Percentiles rank a stretch among this genome's conserved stretches.
Conservation (phyloP, 495 filamentous ascomycete species). For the Lophiostoma macrostomum region DNA sequence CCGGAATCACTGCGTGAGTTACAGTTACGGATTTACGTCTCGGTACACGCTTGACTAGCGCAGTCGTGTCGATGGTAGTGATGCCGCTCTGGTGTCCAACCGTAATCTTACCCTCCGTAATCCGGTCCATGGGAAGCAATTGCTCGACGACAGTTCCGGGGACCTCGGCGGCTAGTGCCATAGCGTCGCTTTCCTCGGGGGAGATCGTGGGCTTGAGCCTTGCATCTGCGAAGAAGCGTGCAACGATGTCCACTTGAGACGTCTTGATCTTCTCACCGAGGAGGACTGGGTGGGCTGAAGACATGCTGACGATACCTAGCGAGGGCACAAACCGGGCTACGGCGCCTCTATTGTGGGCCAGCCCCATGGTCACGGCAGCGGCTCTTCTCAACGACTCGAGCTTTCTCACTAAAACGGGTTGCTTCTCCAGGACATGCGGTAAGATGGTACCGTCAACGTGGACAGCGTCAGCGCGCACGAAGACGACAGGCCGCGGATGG, state of each 20-base stretch:
- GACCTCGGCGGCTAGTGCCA: slow-evolving; percentile 56
- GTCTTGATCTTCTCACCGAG: slow-evolving; percentile 34
- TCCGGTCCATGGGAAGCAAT: slow-evolving; percentile 29
- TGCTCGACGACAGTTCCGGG: slow-evolving; percentile 38
- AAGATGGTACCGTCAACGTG: slow-evolving; percentile 50
- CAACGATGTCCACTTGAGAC: slow-evolving; percentile 23
- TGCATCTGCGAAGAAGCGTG: slow-evolving; percentile 45
- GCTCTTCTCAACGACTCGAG: slow-evolving; percentile 61
- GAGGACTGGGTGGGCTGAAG: slow-evolving; percentile 42
- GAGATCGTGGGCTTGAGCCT: slow-evolving; percentile 66
- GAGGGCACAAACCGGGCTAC: slow-evolving; percentile 63
- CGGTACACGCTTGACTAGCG: slow-evolving; percentile 43
- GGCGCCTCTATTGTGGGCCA: slow-evolving; percentile 45
- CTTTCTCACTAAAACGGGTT: slow-evolving; percentile 47
- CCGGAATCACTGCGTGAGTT: slow-evolving; percentile 47
- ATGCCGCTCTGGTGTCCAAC: slow-evolving; percentile 63
- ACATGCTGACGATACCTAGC: slow-evolving; percentile 58
- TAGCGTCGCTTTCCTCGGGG: slow-evolving; percentile 58
- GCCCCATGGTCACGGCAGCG: slow-evolving; percentile 62
- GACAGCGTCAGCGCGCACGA: slow-evolving; percentile 55
- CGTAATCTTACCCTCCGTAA: slow-evolving; percentile 44
- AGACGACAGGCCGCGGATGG: slow-evolving; percentile 65
- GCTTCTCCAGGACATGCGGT: slow-evolving; percentile 51
- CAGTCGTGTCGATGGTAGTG: slow-evolving; percentile 53
- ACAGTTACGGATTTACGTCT: slow-evolving; percentile 45